phyloP scores from a whole-genome alignment of 257 asterid genomes.

The Fraxinus excelsior region DNA sequence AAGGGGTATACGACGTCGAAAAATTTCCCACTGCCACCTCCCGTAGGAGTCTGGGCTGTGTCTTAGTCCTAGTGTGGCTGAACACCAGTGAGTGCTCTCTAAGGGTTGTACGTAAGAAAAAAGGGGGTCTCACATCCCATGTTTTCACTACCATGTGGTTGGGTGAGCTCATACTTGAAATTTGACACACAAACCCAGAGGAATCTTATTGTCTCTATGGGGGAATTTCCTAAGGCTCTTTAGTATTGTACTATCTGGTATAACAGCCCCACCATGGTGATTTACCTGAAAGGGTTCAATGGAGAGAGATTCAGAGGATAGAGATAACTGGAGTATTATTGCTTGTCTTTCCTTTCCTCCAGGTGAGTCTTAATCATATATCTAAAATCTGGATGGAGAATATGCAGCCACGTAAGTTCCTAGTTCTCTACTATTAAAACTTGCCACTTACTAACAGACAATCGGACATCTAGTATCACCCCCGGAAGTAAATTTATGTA shows the following conservation, averaged over 20 bases:
- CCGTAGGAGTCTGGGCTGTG: no score
- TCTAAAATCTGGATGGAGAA: neutral
- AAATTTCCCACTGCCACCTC: no score
- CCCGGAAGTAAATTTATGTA: neutral
- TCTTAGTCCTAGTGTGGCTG: no score
- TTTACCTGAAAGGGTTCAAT: neutral
- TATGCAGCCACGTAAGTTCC: neutral
- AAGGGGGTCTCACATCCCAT: no score
- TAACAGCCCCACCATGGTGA: neutral
- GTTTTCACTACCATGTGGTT: neutral
- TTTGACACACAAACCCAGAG: neutral
- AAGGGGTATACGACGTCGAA: no score
- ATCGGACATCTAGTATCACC: neutral
- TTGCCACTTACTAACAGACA: constrained; percentile 6
- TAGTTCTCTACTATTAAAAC: constrained; percentile 4
- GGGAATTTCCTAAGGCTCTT: neutral
- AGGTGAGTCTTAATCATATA: neutral
- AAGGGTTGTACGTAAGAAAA: no score
- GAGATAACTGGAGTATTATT: neutral
- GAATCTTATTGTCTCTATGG: neutral
- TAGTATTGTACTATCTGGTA: neutral
- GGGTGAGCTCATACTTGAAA: constrained; percentile 2
- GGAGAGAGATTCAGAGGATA: constrained; percentile 5
- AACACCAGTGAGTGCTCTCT: no score
- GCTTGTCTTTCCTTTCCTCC: neutral